These are phyloP conservation scores for Amauroascus verrucosus DNA, from an alignment of 2,329 filamentous ascomycete species.

Conservation along the genomic window DNA sequence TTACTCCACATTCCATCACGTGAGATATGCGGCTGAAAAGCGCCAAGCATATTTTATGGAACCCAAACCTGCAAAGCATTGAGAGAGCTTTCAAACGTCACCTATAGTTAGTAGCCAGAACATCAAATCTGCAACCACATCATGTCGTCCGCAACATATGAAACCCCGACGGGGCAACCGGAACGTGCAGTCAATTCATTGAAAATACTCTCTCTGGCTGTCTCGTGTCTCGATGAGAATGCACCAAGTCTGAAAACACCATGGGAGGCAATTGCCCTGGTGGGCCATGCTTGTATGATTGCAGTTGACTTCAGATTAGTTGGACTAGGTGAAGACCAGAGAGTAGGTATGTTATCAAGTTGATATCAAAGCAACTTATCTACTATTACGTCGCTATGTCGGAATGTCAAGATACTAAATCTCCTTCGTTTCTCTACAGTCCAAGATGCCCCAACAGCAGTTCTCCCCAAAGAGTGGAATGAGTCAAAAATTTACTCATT, in stretches of 20 bases:
- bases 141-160: background rate
- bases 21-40: too few relatives aligned
- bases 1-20: too few relatives aligned
- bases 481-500: conserved; percentile 62
- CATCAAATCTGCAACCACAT: background rate
- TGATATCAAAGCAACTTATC: too few relatives aligned
- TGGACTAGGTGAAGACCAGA: conserved; percentile 58
- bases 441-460: conserved; percentile 24
- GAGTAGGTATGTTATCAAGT: background rate
- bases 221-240: conserved; percentile 24
- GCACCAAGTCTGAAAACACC: conserved; percentile 34
- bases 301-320: conserved; percentile 70
- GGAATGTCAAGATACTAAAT: background rate
- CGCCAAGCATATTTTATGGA: background rate
- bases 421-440: background rate
- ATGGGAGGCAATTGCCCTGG: conserved; percentile 74
- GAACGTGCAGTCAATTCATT: background rate
- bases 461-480: conserved; percentile 74
- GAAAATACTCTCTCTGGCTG: conserved; percentile 20
- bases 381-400: too few relatives aligned
- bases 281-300: conserved; percentile 72
- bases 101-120: background rate
- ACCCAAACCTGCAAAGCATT: background rate
- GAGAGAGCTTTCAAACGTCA: too few relatives aligned
- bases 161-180: too few relatives aligned